Base-by-base conservation (phyloP, 768 basidiomycete species). In the Calocera cornea region DNA sequence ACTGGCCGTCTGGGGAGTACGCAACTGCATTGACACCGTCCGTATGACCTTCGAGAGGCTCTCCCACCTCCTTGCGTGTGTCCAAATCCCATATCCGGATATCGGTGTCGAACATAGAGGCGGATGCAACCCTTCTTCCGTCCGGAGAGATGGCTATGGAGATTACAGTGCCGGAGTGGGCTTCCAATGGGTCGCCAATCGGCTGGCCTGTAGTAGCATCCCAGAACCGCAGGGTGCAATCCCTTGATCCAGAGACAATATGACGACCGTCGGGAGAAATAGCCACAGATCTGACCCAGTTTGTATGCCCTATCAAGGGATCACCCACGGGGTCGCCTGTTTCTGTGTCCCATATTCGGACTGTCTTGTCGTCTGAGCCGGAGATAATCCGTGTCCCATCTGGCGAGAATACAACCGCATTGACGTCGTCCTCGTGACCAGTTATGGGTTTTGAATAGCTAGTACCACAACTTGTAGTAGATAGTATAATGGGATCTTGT, bases 201-300 rank as follows among this genome's bases (percentile, higher is more conserved):
- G 31, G n/a, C 17, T 17, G 19, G 14, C 66, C 65, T n/a, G 44
- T 64, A 2, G 17, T 31, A 16, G 68, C 68, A 69, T 80, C 79
- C 78, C 80, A 81, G 24, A 80, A 72, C 64, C 80, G 77, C 27
- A 81, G 70, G 31, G 77, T 79, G 71, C 78, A 75, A 70, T 81
- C 80, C 5, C 79, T 72, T 27, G 77, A 77, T 14, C 79, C 80
- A 17, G 78, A 78, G 16, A 80, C 78, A 65, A 81, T 73, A 34
- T 69, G 72, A 67, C 76, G 74, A 8, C 80, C 78, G 68, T 79
- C 79, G 14, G 80, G 78, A 10, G 78, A 77, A 74, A 79, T 80
- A 1, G 77, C 78, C 64, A 80, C 79, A n/a, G 78, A 77, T 75
- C 79, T 79, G 34, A 80, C 79, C 27, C 77, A 78, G 68, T 80